A percentile compares a stretch with the other conserved stretches of the same genome.
These are phyloP conservation scores for Myxozyma neglecta DNA, from an alignment of 805 yeast genomes.

Conservation along the genomic window DNA sequence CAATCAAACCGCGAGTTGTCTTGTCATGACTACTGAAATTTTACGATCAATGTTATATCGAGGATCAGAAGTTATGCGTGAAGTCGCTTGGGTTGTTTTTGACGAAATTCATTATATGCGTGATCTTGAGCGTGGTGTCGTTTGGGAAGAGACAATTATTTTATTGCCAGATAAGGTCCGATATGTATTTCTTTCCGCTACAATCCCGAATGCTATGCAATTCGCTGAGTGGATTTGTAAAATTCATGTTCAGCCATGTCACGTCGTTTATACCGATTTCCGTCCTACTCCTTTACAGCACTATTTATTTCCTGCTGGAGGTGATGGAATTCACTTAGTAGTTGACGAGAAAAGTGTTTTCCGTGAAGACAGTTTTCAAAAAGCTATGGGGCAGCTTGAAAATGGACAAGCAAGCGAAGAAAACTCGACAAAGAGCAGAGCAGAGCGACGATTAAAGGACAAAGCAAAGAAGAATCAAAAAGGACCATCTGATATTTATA, in stretches of 20 bases:
- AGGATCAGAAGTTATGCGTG: conserved; percentile 97
- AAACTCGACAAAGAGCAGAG: conserved; percentile 59
- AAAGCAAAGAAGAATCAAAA: conserved; percentile 58
- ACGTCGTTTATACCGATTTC: conserved; percentile 96
- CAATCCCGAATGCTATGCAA: conserved; percentile 54
- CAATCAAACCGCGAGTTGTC: conserved; percentile 96
- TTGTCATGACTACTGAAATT: conserved; percentile 99
- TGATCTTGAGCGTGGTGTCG: conserved; percentile 97
- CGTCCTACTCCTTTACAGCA: conserved; percentile 99
- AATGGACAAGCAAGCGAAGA: conserved; percentile 67
- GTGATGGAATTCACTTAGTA: conserved; percentile 95
- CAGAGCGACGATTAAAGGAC: conserved; percentile 41
- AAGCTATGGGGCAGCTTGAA: conserved; percentile 92
- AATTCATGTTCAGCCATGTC: conserved; percentile 94
- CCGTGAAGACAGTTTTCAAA: conserved; percentile 96
- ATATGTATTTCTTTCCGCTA: conserved; percentile 59
- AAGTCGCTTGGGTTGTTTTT: conserved; percentile 97
- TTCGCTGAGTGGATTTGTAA: conserved; percentile 90
- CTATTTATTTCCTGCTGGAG: conserved; percentile 96
- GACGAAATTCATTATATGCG: conserved; percentile 99
- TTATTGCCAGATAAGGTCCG: conserved; percentile 94
- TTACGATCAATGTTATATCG: conserved; percentile 92
- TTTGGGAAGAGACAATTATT: conserved; percentile 98
- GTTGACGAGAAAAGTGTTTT: conserved; percentile 96
- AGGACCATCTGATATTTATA: conserved; percentile 61